Conservation (phyloP, 352 stramenopile genomes). For the Phytophthora uliginosa region DNA sequence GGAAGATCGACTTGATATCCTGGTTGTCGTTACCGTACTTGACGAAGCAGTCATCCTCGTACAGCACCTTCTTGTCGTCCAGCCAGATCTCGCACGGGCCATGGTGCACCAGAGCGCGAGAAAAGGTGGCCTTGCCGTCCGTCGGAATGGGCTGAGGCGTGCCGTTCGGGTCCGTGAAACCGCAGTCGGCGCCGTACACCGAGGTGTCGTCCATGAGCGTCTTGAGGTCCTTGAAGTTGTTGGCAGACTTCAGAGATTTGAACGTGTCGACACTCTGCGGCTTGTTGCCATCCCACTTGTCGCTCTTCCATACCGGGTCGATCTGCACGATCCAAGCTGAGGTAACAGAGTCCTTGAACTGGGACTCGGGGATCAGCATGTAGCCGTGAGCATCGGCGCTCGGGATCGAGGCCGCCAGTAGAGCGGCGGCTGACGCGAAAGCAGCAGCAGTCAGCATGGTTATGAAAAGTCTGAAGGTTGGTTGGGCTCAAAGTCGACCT, state of each 20-base stretch:
- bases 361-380: slow-evolving; percentile 31
- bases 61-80: slow-evolving; percentile 34
- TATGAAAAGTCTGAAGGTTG: background rate
- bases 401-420: slow-evolving; percentile 15
- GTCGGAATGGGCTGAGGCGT: slow-evolving; percentile 26
- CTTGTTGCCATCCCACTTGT: slow-evolving; percentile 28
- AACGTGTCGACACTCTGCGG: slow-evolving; percentile 12
- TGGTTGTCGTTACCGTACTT: slow-evolving; percentile 33
- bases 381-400: slow-evolving; percentile 30
- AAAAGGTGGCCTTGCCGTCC: slow-evolving; percentile 32
- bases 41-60: slow-evolving; percentile 40
- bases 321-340: slow-evolving; percentile 38
- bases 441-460: slow-evolving; percentile 20
- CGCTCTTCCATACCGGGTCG: slow-evolving; percentile 24
- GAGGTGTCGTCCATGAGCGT: slow-evolving; percentile 36
- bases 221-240: slow-evolving; percentile 24
- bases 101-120: slow-evolving; percentile 21
- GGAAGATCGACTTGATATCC: slow-evolving; percentile 38
- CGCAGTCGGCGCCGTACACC: slow-evolving; percentile 31
- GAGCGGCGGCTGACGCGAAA: slow-evolving; percentile 17
- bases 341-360: slow-evolving; percentile 27
- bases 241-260: slow-evolving; percentile 23
- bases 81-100: slow-evolving; percentile 40
- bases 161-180: slow-evolving; percentile 30
- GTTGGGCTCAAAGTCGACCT: background rate